Base-by-base conservation (phyloP, 352 stramenopile genomes). In the Globisporangium solare region DNA sequence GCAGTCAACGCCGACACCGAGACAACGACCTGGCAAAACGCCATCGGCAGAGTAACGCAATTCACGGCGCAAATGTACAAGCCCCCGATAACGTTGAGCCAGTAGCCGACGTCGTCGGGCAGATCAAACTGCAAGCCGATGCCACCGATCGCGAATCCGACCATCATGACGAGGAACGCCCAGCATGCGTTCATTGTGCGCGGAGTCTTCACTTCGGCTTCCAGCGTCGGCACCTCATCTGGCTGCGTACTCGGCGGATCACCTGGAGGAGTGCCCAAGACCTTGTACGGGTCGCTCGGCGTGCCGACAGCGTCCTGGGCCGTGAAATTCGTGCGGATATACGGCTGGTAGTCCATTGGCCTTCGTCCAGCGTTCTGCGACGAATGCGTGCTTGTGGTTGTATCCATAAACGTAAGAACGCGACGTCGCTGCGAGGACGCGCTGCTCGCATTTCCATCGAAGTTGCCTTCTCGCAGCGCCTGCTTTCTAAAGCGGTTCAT, bases 61-160 rank as follows among this genome's bases (percentile, higher is more conserved):
- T 81, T 73, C 8, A 83, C 67, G 32, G 80, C 60, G 35, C 77
- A 73, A 13, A 79, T 65, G 68, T 87, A 90, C n/a, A 90, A 58
- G 0, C 56, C 60, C 22, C 77, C 75, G 21, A 84, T 52, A 6
- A 73, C 51, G n/a, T 73, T 70, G 53, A 90, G 58, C 79, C 79
- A 90, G 55, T 76, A 83, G 0, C 68, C 72, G 42, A 83, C 47
- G 1, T 73, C 56, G 1, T 49, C 32, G 13, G 64, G 53, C 17
- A 64, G 63, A 13, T 83, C 54, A 18, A 70, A 50, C n/a, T 62
- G 71, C 15, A 73, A 54, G 6, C 68, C 61, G 0, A 64, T 50
- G 12, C 71, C 62, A 1, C 79, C 79, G 20, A 82, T 57, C 8
- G 58, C 49, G n/a, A 86, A 74, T 13, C 67, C 69, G 6, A 64